Evolutionary conservation across 306 rosid genomes (phyloP).

Genomic region (Gastrolobium bilobum): DNA sequence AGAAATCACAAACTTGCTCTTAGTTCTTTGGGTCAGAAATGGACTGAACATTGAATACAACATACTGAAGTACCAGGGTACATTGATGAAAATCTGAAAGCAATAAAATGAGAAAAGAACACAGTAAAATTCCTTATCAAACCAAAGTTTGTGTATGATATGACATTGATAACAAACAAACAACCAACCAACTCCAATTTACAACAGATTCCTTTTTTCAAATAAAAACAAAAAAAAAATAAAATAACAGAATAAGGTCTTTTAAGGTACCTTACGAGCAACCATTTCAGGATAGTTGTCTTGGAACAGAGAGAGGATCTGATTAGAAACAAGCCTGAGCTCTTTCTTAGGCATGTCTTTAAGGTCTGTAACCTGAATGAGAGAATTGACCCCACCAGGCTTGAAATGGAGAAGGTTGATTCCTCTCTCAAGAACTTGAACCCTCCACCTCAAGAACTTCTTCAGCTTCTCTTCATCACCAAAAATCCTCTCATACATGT

Average conservation of each 20-base stretch:
- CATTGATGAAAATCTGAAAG: conserved; percentile 85
- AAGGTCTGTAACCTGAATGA: conserved; percentile 89
- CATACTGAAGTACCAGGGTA: conserved; percentile 91
- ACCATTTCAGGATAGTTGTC: conserved; percentile 95
- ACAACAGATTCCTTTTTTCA: not conserved
- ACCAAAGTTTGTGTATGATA: not conserved
- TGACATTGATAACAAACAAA: conserved; percentile 10
- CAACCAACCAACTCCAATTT: not conserved
- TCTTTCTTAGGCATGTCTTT: conserved; percentile 95
- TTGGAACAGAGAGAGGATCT: conserved; percentile 84
- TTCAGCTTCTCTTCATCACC: conserved; percentile 87
- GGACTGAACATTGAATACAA: conserved; percentile 89
- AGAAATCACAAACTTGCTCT: conserved; percentile 91
- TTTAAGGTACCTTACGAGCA: conserved; percentile 70
- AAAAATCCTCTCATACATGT: conserved; percentile 74
- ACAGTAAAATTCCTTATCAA: not conserved
- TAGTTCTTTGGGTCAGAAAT: conserved; percentile 86
- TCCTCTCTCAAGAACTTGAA: conserved; percentile 85
- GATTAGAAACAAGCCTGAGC: conserved; percentile 86
- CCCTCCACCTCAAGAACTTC: conserved; percentile 84
- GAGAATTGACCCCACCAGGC: conserved; percentile 81
- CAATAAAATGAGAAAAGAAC: not conserved
- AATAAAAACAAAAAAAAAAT: not conserved
- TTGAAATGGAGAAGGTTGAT: conserved; percentile 74
- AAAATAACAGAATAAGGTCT: not conserved